Evolutionary conservation across 345 rosid species (phyloP), one percentile per base, ranked within the genome.

Genomic region (Salix purpurea): DNA sequence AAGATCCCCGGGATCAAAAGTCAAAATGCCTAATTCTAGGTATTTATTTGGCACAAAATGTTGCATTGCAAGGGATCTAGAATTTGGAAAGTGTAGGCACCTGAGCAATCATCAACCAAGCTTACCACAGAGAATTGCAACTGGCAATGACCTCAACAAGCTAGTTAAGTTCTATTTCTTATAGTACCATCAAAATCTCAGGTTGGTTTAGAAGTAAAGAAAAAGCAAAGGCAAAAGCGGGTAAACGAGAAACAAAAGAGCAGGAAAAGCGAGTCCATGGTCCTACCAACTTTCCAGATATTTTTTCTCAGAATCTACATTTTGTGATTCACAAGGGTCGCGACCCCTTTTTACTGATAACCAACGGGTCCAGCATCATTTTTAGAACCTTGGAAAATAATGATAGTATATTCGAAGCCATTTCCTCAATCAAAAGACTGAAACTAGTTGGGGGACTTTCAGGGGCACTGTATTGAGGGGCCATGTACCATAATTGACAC

Each of bases 221-320:
- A 18, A 36, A 37, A 60, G 32, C 61, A 54, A 72, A 44, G 62
- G 39, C 65, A 65, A 44, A 58, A 21, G 26, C 15, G 39, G 67
- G 73, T 11, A 66, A 70, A 73, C 30, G 78, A n/a, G 23, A 52
- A 67, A 19, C 32, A 40, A n/a, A 26, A 23, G 69, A 58, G 26
- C 30, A n/a, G 23, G 28, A 11, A 73, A 28, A 42, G 34, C 64
- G 67, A 72, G 44, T 36, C 14, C 65, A 46, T 7, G 85, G 73
- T 40, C 85, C 79, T 75, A 76, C 67, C 68, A 44, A 40, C 80
- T 68, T 64, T 69, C 73, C 65, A 15, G 66, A 68, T 75, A 46
- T 42, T 48, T 54, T 34, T 26, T 50, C 23, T 1, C 5, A 36
- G 76, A 80, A 62, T 46, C 74, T 60, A 70, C 70, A 39, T n/a